Percentiles rank a stretch among this genome's conserved stretches.
Conservation (phyloP, 2,329 filamentous ascomycete genomes). For the Graphiopsis chlorocephala region DNA sequence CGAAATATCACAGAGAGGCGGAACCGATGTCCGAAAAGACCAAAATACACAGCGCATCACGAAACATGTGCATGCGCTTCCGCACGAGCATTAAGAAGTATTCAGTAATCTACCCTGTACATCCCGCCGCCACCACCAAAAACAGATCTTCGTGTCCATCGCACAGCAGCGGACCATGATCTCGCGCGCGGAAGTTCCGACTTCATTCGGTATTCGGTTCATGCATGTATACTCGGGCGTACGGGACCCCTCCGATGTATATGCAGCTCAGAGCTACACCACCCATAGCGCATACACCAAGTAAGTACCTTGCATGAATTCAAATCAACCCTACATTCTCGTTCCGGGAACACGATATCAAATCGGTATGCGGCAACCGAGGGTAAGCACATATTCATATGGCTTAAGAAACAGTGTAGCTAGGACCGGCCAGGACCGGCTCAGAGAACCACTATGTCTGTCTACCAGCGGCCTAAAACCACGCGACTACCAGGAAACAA, state of each 20-base stretch:
- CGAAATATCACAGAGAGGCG: neutral
- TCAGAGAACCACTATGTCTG: neutral
- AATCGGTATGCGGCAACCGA: neutral
- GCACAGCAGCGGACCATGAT: neutral
- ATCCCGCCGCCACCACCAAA: neutral
- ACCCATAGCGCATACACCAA: neutral
- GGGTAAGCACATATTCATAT: neutral
- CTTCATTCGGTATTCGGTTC: neutral
- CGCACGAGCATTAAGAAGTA: neutral
- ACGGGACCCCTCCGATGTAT: constrained; percentile 5
- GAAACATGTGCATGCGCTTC: neutral
- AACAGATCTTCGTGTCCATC: neutral
- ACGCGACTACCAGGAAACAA: neutral
- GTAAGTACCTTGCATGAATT: neutral
- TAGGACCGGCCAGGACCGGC: neutral
- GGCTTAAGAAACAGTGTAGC: neutral
- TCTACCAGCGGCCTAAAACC: neutral
- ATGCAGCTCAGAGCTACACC: too few species aligned
- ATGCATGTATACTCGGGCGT: neutral
- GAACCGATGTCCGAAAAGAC: neutral
- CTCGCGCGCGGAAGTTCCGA: constrained; percentile 1
- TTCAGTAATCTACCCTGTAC: neutral
- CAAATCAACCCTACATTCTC: neutral
- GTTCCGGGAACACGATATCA: neutral
- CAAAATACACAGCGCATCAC: neutral